Evolutionary conservation across 1,284 basidiomycete genomes (phyloP).

Genomic region (Papiliotrema terrestris): DNA sequence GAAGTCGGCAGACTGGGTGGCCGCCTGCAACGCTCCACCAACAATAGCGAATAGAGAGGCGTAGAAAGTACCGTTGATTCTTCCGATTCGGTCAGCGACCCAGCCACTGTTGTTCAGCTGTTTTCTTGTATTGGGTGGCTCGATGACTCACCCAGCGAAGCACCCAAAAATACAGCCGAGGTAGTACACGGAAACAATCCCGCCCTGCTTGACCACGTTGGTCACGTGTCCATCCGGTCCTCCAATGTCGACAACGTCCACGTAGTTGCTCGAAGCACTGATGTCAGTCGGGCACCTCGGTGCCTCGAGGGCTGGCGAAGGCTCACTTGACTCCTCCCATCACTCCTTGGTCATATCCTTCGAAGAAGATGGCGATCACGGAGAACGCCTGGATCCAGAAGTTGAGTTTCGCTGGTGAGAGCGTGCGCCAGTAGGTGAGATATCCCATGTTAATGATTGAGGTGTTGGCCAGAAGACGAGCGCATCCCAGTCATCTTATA

Average conservation of each 20-base stretch:
- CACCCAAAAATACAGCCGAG: conserved; percentile 56
- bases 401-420: conserved; percentile 16
- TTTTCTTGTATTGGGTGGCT: not conserved
- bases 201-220: conserved; percentile 55
- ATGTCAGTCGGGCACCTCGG: not conserved
- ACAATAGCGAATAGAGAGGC: conserved; percentile 26
- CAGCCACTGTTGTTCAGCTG: conserved; percentile 12
- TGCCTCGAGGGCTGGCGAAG: no score
- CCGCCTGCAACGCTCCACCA: conserved; percentile 56
- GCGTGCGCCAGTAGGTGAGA: conserved; percentile 15
- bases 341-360: conserved; percentile 58
- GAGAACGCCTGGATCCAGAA: conserved; percentile 27
- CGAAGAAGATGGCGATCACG: conserved; percentile 26
- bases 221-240: conserved; percentile 53
- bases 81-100: conserved; percentile 52
- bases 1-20: conserved; percentile 55
- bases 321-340: conserved; percentile 55
- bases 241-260: conserved; percentile 28
- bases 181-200: conserved; percentile 46
- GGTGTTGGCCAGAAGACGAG: not conserved
- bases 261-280: conserved; percentile 54
- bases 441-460: conserved; percentile 2
- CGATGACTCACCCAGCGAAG: conserved; percentile 50
- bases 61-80: conserved; percentile 11
- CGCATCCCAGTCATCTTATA: not conserved